Evolutionary conservation across 805 yeast species (phyloP), one percentile per base, ranked within the genome.

Genomic region (Sugiyamaella marilandica): DNA sequence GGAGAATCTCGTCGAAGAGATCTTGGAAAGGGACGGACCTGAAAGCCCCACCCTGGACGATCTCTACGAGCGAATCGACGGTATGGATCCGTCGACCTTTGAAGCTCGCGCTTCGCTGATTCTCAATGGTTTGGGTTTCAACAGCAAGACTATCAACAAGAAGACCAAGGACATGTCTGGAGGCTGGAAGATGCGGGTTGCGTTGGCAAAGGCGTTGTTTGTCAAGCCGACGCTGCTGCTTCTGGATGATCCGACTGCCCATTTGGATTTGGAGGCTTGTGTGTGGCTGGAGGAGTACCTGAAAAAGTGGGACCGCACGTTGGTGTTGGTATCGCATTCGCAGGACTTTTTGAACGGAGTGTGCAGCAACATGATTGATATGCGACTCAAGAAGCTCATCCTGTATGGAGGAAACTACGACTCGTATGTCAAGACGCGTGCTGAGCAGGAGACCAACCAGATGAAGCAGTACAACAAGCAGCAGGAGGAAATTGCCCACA

Each of bases 101-200:
- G 99, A 94, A 78, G 76, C 94, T 44, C 83, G 99, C 74, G 99
- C 99, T 52, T 96, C 99, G 51, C 76, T 90, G 61, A 94, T 94
- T 66, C 79, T 94, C 67, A 87, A 87, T 61, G 99, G 99, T 91
- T 81, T 94, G 71, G 99, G 99, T 66, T 94, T 94, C 84, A 87
- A 87, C 74, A 67, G 85, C 53, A 73, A 74, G 61, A 92, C 98
- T 53, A 92, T 94, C 67, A 78, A 80, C 69, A 94, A 94, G 81
- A 85, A 84, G 75, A 94, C 99, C 66, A 91, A 89, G 74, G 98
- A 94, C 69, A 94, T 94, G 99, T 89, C 97, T 68, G 99, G 99
- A 82, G 99, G 99, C 71, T 94, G 99, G 99, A 90, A 90, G 79
- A 94, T 94, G 99, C 89, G 99, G 77, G 99, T 94, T 57, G 98